Evolutionary conservation across 2,329 filamentous ascomycete species (phyloP).

Genomic region (Colletotrichum karsti): DNA sequence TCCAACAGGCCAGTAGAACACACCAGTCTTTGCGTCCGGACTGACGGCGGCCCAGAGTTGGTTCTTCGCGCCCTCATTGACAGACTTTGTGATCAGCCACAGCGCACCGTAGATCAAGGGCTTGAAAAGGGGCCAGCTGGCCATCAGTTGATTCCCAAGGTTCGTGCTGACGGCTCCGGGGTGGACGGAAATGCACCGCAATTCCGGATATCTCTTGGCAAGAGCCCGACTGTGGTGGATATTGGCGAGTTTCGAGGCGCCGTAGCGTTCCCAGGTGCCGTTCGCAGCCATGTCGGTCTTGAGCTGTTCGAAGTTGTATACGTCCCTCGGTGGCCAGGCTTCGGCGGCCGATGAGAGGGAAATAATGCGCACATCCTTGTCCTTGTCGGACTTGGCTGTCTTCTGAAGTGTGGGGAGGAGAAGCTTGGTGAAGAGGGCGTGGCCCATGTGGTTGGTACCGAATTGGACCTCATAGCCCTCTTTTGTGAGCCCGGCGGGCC

Average conservation of each 20-base stretch:
- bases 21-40: slow-evolving; percentile 33
- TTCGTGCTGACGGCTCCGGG: slow-evolving; percentile 45
- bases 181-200: slow-evolving; percentile 56
- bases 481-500: slow-evolving; percentile 42
- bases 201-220: slow-evolving; percentile 45
- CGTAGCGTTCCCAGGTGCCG: slow-evolving; percentile 55
- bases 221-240: slow-evolving; percentile 30
- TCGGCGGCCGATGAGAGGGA: slow-evolving; percentile 26
- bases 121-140: slow-evolving; percentile 13
- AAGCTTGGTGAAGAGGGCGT: slow-evolving; percentile 52
- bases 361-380: slow-evolving; percentile 29
- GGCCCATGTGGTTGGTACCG: slow-evolving; percentile 58
- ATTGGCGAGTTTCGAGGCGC: slow-evolving; percentile 46
- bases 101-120: not conserved
- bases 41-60: slow-evolving; percentile 29
- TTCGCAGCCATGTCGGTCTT: slow-evolving; percentile 33
- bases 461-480: slow-evolving; percentile 60
- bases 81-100: not conserved
- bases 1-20: slow-evolving; percentile 44
- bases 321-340: slow-evolving; percentile 1
- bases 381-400: slow-evolving; percentile 32
- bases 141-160: slow-evolving; percentile 27
- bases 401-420: slow-evolving; percentile 40
- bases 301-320: slow-evolving; percentile 27
- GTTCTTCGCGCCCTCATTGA: slow-evolving; percentile 23